phyloP scores from a whole-genome alignment of 228 moss, liverwort and hornwort genomes.

The Sphagnum fallax region DNA sequence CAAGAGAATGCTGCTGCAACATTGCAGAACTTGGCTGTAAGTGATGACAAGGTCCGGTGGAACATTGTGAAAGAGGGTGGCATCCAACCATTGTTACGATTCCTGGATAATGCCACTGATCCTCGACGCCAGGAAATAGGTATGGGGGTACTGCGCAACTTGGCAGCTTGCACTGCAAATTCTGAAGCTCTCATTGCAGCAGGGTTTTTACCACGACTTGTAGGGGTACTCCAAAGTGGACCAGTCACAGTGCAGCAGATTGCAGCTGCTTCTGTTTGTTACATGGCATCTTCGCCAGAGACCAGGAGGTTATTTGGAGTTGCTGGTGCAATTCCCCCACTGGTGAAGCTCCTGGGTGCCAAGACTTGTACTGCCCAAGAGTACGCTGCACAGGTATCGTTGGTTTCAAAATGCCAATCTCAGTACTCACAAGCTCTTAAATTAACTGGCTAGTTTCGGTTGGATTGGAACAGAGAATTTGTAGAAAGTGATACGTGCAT shows the following conservation, averaged over 20 bases:
- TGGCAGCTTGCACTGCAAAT: constrained; percentile 71
- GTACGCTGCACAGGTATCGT: constrained; percentile 59
- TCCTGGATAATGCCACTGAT: constrained; percentile 55
- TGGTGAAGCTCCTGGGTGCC: constrained; percentile 77
- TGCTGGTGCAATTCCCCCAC: constrained; percentile 62
- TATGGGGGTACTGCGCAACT: constrained; percentile 72
- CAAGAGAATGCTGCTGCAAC: constrained; percentile 92
- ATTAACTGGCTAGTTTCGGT: too few relatives aligned
- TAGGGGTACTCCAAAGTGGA: constrained; percentile 47
- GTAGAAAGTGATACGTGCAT: too few relatives aligned
- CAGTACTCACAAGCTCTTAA: too few relatives aligned
- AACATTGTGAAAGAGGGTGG: constrained; percentile 76
- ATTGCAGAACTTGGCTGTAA: constrained; percentile 72
- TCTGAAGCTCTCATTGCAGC: constrained; percentile 58
- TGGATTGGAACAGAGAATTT: too few relatives aligned
- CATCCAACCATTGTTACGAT: constrained; percentile 70
- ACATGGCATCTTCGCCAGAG: constrained; percentile 52
- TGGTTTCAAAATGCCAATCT: background rate
- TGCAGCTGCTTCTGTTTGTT: constrained; percentile 72
- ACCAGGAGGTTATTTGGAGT: constrained; percentile 56
- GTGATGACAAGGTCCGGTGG: constrained; percentile 68
- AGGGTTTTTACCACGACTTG: constrained; percentile 62
- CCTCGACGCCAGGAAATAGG: constrained; percentile 68
- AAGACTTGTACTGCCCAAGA: constrained; percentile 86
- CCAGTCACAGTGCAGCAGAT: constrained; percentile 60